Evolutionary conservation across 805 yeast species (phyloP), one percentile per base, ranked within the genome.

Genomic region (Maudiozyma serrabonitensis): DNA sequence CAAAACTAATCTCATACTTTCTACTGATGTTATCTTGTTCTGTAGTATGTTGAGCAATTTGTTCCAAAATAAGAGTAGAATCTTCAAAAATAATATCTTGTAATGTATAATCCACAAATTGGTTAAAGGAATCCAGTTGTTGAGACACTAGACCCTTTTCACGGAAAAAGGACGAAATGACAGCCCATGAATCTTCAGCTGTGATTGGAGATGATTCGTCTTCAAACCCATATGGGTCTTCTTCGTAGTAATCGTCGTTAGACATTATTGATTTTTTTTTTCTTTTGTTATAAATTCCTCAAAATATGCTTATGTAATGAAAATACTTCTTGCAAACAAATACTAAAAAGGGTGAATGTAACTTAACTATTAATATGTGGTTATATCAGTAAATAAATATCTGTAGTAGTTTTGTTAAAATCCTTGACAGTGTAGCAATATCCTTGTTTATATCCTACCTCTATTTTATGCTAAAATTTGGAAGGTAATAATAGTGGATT

Each of bases 171-270:
- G 98, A 80, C 28, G 96, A 85, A 57, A 93, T 93, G 54, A 93
- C 98, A 32, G 95, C 84, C 99, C 99, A 93, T 71, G 99, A 93
- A 75, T 93, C 99, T 73, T 93, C 99, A 28, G 96, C 87, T 32
- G 98, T 89, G 71, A 93, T 87, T 62, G 83, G 79, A 52, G 77
- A 78, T 47, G 70, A 75, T 54, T 79, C 87, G 55, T 76, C 82
- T 58, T 84, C 90, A 65, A 81, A 82, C 50, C 78, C 80, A 67
- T 87, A 85, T 46, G 82, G 85, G 67, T 84, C 90, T 42, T 73
- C 76, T 28, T 65, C 65, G 55, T 68, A 66, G 46, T 68, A 70
- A 41, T 64, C 63, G 31, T 56, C 59, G 37, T 47, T 47, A 16
- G 52, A 50, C 52, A 46, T 54, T 35, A 11, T 46, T 25, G 28